Conservation (phyloP, 2,329 filamentous ascomycete species). For the Xylariaceae sp. region DNA sequence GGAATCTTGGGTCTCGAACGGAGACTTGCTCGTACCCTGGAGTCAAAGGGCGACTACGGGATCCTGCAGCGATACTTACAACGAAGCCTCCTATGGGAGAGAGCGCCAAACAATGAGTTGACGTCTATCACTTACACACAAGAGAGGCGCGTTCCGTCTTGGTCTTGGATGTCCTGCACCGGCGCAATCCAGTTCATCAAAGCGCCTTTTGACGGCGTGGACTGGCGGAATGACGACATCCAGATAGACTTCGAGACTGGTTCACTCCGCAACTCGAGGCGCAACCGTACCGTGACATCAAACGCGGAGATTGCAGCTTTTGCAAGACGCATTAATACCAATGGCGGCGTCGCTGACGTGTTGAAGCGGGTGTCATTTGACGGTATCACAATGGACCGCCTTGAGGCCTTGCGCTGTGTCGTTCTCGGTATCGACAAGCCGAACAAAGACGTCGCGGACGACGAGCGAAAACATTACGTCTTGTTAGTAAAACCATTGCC, state of each 20-base stretch:
- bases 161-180: conserved; percentile 11
- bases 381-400: background rate
- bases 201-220: conserved; percentile 2
- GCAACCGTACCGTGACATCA: background rate
- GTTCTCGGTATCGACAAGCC: conserved; percentile 1
- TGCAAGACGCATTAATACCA: background rate
- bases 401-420: background rate
- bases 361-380: background rate
- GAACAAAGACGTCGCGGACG: background rate
- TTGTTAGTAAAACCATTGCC: background rate
- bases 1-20: conserved; percentile 13
- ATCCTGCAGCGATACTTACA: conserved; percentile 6
- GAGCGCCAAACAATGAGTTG: background rate
- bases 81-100: conserved; percentile 11
- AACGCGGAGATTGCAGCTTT: conserved; percentile 1
- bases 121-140: background rate
- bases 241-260: background rate
- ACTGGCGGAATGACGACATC: conserved; percentile 3
- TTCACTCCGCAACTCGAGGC: background rate
- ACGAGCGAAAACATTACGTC: background rate
- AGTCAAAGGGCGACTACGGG: conserved; percentile 9
- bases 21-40: conserved; percentile 8
- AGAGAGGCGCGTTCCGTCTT: conserved; percentile 6
- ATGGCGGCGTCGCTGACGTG: background rate
- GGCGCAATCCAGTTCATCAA: conserved; percentile 8